These are phyloP conservation scores for Trypethelium eluteriae DNA, from an alignment of 495 filamentous ascomycete genomes.

Conservation along the genomic window DNA sequence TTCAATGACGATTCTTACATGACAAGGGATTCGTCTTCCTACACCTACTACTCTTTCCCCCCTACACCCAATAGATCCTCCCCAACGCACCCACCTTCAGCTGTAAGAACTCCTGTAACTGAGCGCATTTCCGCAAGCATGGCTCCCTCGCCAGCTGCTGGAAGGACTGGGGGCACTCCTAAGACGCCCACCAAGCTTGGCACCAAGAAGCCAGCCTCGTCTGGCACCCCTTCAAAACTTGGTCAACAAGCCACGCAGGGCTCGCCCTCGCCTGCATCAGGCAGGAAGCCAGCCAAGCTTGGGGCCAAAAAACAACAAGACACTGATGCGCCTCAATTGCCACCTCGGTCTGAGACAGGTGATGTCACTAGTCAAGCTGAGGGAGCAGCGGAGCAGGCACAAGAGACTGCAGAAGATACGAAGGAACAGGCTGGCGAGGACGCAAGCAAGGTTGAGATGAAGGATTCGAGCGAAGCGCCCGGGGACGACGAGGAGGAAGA, in stretches of 20 bases:
- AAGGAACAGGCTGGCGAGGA: conserved; percentile 24
- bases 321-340: conserved; percentile 32
- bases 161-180: conserved; percentile 36
- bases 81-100: conserved; percentile 22
- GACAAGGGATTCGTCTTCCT: conserved; percentile 41
- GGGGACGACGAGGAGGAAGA: conserved; percentile 24
- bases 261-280: conserved; percentile 18
- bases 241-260: conserved; percentile 32
- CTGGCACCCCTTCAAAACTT: conserved; percentile 34
- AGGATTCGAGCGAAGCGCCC: conserved; percentile 16
- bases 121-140: conserved; percentile 32
- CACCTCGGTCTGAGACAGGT: conserved; percentile 29
- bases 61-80: conserved; percentile 42
- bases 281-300: conserved; percentile 25
- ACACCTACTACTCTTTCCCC: conserved; percentile 47
- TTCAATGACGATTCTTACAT: conserved; percentile 32
- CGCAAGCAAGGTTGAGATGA: conserved; percentile 25
- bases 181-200: conserved; percentile 46
- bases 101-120: conserved; percentile 19
- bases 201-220: conserved; percentile 39
- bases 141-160: conserved; percentile 44
- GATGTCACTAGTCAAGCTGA: conserved; percentile 24
- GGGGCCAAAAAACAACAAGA: conserved; percentile 28
- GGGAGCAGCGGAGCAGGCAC: conserved; percentile 15
- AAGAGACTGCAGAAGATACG: conserved; percentile 13